phyloP scores from a whole-genome alignment of 257 asterid species.

The Ligustrum vulgare region DNA sequence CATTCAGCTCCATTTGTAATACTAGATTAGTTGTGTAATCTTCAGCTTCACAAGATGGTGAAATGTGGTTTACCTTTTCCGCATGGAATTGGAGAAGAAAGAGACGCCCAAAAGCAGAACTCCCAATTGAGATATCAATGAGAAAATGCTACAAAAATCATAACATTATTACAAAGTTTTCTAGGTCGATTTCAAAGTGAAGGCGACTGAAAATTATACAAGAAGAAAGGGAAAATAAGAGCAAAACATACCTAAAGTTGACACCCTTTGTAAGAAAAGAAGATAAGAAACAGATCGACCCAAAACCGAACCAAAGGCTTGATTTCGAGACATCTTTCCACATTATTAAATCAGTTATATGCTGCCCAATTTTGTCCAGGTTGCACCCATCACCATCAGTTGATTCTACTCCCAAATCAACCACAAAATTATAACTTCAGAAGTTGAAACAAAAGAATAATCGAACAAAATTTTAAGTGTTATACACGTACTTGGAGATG shows the following conservation, averaged over 20 bases:
- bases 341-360: constrained; percentile 64
- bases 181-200: neutral
- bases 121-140: constrained; percentile 74
- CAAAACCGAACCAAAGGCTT: constrained; percentile 96
- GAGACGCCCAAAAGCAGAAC: constrained; percentile 64
- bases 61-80: constrained; percentile 56
- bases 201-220: neutral
- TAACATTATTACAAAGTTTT: neutral
- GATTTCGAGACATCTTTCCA: constrained; percentile 95
- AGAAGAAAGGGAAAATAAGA: neutral
- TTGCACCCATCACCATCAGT: constrained; percentile 42
- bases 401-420: constrained; percentile 30
- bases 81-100: constrained; percentile 67
- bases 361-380: constrained; percentile 50
- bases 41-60: neutral
- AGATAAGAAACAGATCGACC: constrained; percentile 76
- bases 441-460: neutral
- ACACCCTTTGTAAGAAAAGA: constrained; percentile 73
- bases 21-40: neutral
- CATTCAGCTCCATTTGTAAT: constrained; percentile 1
- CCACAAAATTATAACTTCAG: constrained; percentile 6
- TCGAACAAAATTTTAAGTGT: constrained; percentile 25
- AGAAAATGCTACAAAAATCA: constrained; percentile 62
- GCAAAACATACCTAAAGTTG: constrained; percentile 57
- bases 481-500: constrained; percentile 52